These are phyloP conservation scores for Ricinus communis DNA, from an alignment of 345 rosid species.

Conservation along the genomic window DNA sequence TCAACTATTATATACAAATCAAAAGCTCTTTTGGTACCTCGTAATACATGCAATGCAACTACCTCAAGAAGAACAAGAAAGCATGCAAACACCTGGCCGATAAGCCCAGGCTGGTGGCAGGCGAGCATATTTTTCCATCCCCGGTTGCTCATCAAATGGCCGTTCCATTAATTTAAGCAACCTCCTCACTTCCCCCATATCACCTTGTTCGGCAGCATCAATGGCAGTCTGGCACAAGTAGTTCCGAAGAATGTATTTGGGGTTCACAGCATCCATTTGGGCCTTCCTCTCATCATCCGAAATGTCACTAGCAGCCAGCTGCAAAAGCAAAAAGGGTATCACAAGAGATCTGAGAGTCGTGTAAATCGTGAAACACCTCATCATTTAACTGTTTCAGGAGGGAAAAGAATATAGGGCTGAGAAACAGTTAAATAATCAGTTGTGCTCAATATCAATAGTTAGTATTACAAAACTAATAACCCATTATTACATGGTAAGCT, in stretches of 20 bases:
- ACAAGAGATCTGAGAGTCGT: background rate
- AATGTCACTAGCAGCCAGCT: constrained; percentile 63
- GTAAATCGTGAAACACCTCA: background rate
- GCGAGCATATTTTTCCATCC: constrained; percentile 93
- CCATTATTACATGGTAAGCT: background rate
- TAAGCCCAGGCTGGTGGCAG: constrained; percentile 99
- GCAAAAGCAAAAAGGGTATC: constrained; percentile 17
- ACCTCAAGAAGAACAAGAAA: constrained; percentile 84
- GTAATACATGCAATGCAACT: background rate
- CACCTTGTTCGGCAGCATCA: constrained; percentile 88
- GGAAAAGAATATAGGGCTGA: background rate
- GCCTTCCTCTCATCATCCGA: constrained; percentile 84
- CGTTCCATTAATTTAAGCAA: constrained; percentile 72
- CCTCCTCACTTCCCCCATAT: constrained; percentile 72
- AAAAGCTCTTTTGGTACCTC: background rate
- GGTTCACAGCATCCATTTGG: constrained; percentile 80
- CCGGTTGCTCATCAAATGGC: constrained; percentile 87
- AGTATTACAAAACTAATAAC: background rate
- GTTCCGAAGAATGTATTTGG: constrained; percentile 82
- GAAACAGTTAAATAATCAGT: too few species aligned
- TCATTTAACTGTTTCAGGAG: background rate
- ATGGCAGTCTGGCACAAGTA: constrained; percentile 93
- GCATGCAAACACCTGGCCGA: constrained; percentile 96
- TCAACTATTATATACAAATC: constrained; percentile 22
- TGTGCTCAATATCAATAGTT: too few species aligned